Evolutionary conservation across 164 flowering plant species (phyloP).

Genomic region (Paratinospora sagittata): DNA sequence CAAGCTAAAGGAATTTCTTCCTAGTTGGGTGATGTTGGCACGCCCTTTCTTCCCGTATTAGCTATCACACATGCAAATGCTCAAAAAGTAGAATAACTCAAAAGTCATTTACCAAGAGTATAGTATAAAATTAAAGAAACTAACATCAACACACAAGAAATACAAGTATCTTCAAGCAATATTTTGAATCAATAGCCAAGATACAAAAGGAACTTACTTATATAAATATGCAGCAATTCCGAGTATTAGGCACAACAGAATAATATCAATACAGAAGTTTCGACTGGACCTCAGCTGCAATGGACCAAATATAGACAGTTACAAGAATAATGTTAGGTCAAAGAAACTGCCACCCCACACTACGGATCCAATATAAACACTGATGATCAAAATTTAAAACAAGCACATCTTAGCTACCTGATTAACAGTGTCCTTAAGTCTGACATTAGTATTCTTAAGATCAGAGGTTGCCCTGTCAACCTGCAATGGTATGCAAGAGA

Average conservation of each 20-base stretch:
- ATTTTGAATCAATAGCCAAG: not conserved
- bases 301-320: constrained; percentile 11
- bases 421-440: constrained; percentile 82
- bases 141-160: not conserved
- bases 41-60: too few relatives aligned
- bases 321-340: not conserved
- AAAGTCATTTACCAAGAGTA: too few relatives aligned
- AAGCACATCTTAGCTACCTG: constrained; percentile 47
- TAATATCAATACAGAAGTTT: constrained; percentile 92
- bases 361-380: not conserved
- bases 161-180: not conserved
- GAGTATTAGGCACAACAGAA: constrained; percentile 71
- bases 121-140: too few relatives aligned
- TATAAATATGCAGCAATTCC: constrained; percentile 93
- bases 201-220: constrained; percentile 55
- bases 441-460: constrained; percentile 92
- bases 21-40: too few relatives aligned
- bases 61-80: too few relatives aligned
- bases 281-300: constrained; percentile 88
- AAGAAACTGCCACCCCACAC: not conserved
- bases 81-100: too few relatives aligned
- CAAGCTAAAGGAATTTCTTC: too few relatives aligned
- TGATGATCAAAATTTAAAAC: not conserved
- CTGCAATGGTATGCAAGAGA: constrained; percentile 28
- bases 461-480: constrained; percentile 90